phyloP scores from a whole-genome alignment of 768 basidiomycete genomes.

The Auricularia cornea region DNA sequence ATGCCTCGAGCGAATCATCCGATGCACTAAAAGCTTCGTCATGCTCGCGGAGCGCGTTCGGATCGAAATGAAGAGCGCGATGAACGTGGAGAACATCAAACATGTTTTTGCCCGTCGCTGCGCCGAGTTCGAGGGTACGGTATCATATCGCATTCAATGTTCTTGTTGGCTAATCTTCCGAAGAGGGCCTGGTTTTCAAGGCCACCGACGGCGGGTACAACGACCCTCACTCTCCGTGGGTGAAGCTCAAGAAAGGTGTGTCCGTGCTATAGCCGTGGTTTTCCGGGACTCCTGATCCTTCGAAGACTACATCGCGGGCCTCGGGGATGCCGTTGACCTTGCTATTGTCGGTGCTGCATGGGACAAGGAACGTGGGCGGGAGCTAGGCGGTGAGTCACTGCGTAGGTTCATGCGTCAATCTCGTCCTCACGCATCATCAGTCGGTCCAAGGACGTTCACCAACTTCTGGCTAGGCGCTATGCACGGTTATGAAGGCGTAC shows the following conservation, averaged over 20 bases:
- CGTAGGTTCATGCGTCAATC: not conserved
- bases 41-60: conserved; percentile 51
- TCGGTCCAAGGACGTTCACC: conserved; percentile 61
- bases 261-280: too few species aligned
- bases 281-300: too few species aligned
- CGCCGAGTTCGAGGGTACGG: conserved; percentile 43
- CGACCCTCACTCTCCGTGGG: conserved; percentile 60
- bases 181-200: conserved; percentile 62
- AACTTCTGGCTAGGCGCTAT: conserved; percentile 74
- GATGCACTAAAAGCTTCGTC: conserved; percentile 46
- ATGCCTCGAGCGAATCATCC: conserved; percentile 51
- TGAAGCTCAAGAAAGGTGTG: conserved; percentile 47
- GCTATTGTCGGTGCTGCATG: conserved; percentile 69
- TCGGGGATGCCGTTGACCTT: conserved; percentile 76
- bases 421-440: conserved; percentile 27
- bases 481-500: conserved; percentile 27
- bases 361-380: conserved; percentile 71
- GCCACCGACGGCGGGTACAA: conserved; percentile 61
- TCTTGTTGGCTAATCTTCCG: not conserved
- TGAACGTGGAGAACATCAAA: conserved; percentile 24
- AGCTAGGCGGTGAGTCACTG: conserved; percentile 51
- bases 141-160: not conserved
- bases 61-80: conserved; percentile 32
- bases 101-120: conserved; percentile 43
- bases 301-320: conserved; percentile 75